Evolutionary conservation across 2,329 filamentous ascomycete species (phyloP), one percentile per base, ranked within the genome.

Genomic region (Dactylellina drechsleri): DNA sequence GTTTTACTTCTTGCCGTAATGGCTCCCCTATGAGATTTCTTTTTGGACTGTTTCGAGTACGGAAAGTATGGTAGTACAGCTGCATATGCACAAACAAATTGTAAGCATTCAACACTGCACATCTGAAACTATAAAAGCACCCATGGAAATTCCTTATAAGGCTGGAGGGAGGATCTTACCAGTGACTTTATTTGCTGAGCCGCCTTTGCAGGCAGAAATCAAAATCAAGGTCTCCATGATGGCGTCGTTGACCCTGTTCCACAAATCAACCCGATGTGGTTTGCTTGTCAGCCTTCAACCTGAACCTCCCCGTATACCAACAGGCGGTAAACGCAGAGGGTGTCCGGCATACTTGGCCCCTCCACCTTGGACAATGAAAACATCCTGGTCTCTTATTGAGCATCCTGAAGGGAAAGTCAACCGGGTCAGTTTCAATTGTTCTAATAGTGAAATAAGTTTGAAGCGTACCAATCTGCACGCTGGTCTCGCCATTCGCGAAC

Each of bases 171-270:
- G 77, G 71, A 72, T 78, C 87, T 79, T 85, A 97, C 94, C 94
- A 79, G 94, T 98, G 81, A 98, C 91, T 80, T 95, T 96, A 85
- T 93, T 97, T 77, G 95, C 92, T 65, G 95, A 98, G 78, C 94
- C 95, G 81, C 95, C 93, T 83, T 97, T 98, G 87, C 95, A 99
- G 79, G 95, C 95, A 78, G 92, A 95, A 80, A 98, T 97, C 92
- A 99, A 96, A 83, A 99, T 98, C 81, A 99, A 87, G 81, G 99
- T 87, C 86, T 99, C 95, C 93, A 99, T 97, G 81, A 99, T 93
- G 80, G 92, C 96, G 84, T 99, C 95, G 83, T 99, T 99, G 86
- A 97, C 97, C 84, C 79, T 79, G 60, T 62, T 57, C 41, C 84
- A 85, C 81, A 74, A 45, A 74, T 49, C 70, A 74, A 64, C 59